Base-by-base conservation (phyloP, 805 yeast genomes). In the Debaryomyces prosopidis region DNA sequence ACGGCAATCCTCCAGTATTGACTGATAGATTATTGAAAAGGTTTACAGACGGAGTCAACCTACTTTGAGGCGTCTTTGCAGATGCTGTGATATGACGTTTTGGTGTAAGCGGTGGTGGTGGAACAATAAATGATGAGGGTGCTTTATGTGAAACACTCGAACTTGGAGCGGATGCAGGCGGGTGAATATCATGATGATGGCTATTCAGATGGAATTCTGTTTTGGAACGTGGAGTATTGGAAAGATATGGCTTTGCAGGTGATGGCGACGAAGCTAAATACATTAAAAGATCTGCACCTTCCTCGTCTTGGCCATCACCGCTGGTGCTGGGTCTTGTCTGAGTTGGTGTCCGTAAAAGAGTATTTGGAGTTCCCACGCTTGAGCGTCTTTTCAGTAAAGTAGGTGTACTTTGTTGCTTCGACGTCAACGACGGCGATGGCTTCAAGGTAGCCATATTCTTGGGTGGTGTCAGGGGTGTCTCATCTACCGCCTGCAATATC, bases 251-350 rank as follows among this genome's bases (percentile, higher is more conserved):
- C 44, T 70, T 70, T 44, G 81, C 80, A 1, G 87, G 87, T 0
- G 87, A 80, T 1, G 96, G 96, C 7, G 94, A 86, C 5, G 91
- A 85, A 2, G 96, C 95, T 53, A 89, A 70, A 63, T 80, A 89
- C 80, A 89, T 78, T 49, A 89, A 74, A 49, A 89, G 67, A 60
- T 85, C 92, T 1, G 95, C 96, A 11, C 95, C 96, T 63, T 87
- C 94, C 28, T 66, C 66, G 50, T 73, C 75, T 40, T 68, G 63
- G 45, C 59, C 62, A 38, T 54, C 51, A 23, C 55, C 60, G 20
- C 52, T 51, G 16, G 54, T 42, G 23, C 33, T 38, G 36, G 50
- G 50, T 40, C 56, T 50, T 1, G 63, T 52, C 47, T 68, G 73
- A 2, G 74, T 69, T 3, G 77, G 76, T 0, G 76, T 72, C 36